Percentiles rank a stretch among this genome's conserved stretches.
Conservation (phyloP, 768 basidiomycete genomes). For the Phaeotremella skinneri region DNA sequence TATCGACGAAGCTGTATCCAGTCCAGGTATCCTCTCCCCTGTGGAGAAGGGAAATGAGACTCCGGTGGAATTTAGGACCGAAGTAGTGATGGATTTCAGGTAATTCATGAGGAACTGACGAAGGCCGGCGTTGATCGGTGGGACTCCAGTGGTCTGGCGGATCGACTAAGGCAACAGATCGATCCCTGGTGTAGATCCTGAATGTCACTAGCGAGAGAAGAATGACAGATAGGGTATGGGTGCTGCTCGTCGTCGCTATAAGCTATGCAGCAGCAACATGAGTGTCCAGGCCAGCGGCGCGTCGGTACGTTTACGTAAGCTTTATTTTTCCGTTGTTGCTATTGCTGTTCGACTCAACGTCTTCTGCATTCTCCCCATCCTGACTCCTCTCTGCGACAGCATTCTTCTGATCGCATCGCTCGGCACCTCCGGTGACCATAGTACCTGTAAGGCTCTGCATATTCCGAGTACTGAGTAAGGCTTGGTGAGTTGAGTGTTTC, state of each 20-base stretch:
- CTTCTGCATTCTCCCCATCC: not conserved
- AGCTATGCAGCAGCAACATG: too few species aligned
- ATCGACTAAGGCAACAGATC: not conserved
- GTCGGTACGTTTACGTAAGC: not conserved
- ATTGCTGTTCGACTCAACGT: not conserved
- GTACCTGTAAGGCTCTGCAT: too few species aligned
- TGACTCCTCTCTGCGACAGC: not conserved
- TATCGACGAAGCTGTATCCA: slow-evolving; percentile 63
- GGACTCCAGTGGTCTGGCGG: too few species aligned
- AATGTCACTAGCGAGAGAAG: not conserved
- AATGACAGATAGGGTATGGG: not conserved
- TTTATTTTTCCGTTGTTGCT: not conserved
- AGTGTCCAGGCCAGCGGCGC: not conserved
- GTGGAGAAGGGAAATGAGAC: slow-evolving; percentile 83
- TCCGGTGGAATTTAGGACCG: slow-evolving; percentile 89
- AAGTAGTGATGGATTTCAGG: slow-evolving; percentile 54
- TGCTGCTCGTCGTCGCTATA: too few species aligned
- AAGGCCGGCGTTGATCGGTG: not conserved
- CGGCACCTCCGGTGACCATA: not conserved
- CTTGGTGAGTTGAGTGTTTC: too few species aligned
- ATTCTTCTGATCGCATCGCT: not conserved
- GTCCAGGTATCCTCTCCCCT: slow-evolving; percentile 66
- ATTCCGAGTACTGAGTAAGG: too few species aligned
- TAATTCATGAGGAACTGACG: slow-evolving; percentile 76
- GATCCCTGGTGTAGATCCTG: not conserved